Evolutionary conservation across 306 rosid species (phyloP).

Genomic region (Casuarina glauca): DNA sequence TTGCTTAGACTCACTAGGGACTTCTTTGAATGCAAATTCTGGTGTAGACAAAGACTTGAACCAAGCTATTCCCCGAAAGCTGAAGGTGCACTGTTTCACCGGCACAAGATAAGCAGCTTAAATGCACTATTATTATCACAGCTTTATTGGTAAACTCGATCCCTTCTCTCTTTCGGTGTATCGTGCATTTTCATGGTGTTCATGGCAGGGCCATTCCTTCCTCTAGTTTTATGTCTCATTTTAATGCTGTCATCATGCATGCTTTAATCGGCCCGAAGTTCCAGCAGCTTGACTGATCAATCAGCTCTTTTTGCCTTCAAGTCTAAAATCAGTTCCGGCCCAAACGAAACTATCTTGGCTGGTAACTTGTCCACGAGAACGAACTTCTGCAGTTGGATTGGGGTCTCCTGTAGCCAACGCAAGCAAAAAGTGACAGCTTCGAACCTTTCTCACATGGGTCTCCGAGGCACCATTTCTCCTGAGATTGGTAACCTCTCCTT

Average conservation of each 20-base stretch:
- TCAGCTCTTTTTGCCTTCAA: slow-evolving; percentile 5
- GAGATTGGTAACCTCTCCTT: slow-evolving; percentile 7
- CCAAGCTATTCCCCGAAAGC: no score
- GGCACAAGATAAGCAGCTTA: no score
- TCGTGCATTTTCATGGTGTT: neutral
- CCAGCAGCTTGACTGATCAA: neutral
- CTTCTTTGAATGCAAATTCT: no score
- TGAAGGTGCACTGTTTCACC: no score
- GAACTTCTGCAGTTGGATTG: neutral
- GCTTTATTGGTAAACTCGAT: no score
- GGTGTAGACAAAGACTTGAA: no score
- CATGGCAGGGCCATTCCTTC: neutral
- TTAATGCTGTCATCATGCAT: neutral
- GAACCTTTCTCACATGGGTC: neutral
- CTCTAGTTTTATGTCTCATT: neutral
- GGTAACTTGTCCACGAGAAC: neutral
- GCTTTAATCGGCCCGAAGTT: neutral
- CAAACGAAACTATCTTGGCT: neutral
- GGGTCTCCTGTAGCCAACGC: neutral
- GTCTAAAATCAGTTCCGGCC: neutral
- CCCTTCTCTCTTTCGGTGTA: neutral
- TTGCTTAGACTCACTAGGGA: no score
- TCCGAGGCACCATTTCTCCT: neutral
- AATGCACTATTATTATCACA: no score
- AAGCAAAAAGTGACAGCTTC: neutral